phyloP scores from a whole-genome alignment of 257 asterid genomes.

The Mentha longifolia region DNA sequence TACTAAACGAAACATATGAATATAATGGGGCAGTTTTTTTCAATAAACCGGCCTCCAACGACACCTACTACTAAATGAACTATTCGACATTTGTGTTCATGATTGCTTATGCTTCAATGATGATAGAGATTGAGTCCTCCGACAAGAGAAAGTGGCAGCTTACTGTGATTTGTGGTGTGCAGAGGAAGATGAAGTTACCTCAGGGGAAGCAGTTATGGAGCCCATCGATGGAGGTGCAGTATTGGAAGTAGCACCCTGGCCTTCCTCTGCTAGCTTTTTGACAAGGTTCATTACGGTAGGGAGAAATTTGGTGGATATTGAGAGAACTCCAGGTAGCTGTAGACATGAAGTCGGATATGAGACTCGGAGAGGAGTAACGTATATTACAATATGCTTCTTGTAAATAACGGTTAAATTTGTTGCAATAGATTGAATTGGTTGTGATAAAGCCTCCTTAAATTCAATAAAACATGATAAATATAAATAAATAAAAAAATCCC shows the following conservation, averaged over 20 bases:
- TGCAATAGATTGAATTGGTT: background rate
- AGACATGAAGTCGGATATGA: slow-evolving; percentile 19
- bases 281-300: slow-evolving; percentile 81
- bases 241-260: slow-evolving; percentile 41
- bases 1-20: slow-evolving; percentile 17
- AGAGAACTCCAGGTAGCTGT: slow-evolving; percentile 84
- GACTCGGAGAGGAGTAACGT: slow-evolving; percentile 17
- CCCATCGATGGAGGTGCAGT: slow-evolving; percentile 46
- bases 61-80: slow-evolving; percentile 40
- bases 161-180: slow-evolving; percentile 47
- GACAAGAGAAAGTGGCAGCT: slow-evolving; percentile 34
- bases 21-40: slow-evolving; percentile 30
- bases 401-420: slow-evolving; percentile 9
- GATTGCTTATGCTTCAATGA: slow-evolving; percentile 1
- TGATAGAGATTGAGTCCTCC: slow-evolving; percentile 19
- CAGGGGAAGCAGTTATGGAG: slow-evolving; percentile 58
- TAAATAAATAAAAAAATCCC: background rate
- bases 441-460: slow-evolving; percentile 10
- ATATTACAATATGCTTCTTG: slow-evolving; percentile 7
- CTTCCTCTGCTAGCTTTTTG: slow-evolving; percentile 68
- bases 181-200: slow-evolving; percentile 51
- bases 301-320: slow-evolving; percentile 76
- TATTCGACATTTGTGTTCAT: slow-evolving; percentile 35
- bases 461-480: slow-evolving; percentile 7
- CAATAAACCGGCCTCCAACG: slow-evolving; percentile 32